These are phyloP conservation scores for Xylariaceae sp. DNA, from an alignment of 2,329 filamentous ascomycete genomes.

Conservation along the genomic window DNA sequence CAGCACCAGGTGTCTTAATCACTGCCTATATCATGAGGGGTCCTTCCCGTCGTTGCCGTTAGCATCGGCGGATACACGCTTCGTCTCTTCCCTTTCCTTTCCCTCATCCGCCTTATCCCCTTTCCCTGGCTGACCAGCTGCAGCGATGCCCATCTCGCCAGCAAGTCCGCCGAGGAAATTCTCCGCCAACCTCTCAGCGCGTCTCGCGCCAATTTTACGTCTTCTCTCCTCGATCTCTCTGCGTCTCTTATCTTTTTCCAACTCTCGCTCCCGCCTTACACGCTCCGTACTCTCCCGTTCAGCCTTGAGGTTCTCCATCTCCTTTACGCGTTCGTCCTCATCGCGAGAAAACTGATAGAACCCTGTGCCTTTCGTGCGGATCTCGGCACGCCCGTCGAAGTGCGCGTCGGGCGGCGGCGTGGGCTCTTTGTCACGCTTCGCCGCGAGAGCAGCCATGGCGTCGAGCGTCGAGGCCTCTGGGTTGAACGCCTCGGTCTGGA, in stretches of 20 bases:
- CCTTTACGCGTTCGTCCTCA: conserved; percentile 62
- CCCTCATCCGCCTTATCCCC: not conserved
- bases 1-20: no score
- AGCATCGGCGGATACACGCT: no score
- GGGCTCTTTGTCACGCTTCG: conserved; percentile 76
- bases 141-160: conserved; percentile 36
- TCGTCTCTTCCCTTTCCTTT: not conserved
- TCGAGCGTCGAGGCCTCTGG: conserved; percentile 66
- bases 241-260: conserved; percentile 66
- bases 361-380: conserved; percentile 85
- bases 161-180: conserved; percentile 46
- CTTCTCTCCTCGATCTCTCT: conserved; percentile 69
- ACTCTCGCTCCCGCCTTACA: conserved; percentile 70
- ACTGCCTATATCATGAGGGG: no score
- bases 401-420: conserved; percentile 83
- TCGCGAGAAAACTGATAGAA: conserved; percentile 91
- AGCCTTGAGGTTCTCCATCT: conserved; percentile 82
- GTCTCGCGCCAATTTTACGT: conserved; percentile 65
- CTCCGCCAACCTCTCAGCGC: conserved; percentile 47
- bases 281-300: conserved; percentile 65
- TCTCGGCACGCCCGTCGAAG: conserved; percentile 85
- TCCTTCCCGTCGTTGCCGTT: no score
- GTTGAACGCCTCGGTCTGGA: conserved; percentile 85
- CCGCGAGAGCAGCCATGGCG: conserved; percentile 80
- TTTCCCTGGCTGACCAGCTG: not conserved